These are phyloP conservation scores for Atalantia buxifolia DNA, from an alignment of 345 rosid genomes.

Conservation along the genomic window DNA sequence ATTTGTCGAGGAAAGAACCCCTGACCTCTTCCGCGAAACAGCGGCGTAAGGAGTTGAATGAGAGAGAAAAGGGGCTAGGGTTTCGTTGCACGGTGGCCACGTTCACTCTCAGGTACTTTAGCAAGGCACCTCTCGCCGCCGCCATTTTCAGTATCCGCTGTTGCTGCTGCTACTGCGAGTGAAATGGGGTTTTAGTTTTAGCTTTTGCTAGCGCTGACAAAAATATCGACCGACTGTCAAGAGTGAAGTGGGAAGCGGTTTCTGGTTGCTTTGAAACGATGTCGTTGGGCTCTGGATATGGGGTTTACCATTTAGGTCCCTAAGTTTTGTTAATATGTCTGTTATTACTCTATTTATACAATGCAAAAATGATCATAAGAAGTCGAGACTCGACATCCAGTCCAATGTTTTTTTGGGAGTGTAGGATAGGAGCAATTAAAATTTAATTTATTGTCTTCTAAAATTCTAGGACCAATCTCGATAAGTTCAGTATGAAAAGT, in stretches of 20 bases:
- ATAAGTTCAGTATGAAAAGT: no score
- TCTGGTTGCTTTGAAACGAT: neutral
- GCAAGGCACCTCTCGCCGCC: conserved; percentile 74
- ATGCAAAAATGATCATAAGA: no score
- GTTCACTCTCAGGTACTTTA: conserved; percentile 68
- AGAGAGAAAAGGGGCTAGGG: conserved; percentile 33
- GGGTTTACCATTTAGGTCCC: no score
- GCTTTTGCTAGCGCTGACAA: neutral
- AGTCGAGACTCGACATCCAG: no score
- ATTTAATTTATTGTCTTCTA: no score
- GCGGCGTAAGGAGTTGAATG: conserved; percentile 47
- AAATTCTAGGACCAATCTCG: no score
- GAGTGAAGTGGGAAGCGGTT: neutral
- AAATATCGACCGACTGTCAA: neutral
- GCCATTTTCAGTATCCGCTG: conserved; percentile 25
- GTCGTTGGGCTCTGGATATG: no score
- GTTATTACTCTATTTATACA: no score
- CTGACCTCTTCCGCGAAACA: conserved; percentile 76
- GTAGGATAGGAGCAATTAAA: no score
- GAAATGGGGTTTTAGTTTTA: neutral
- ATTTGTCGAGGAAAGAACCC: conserved; percentile 91
- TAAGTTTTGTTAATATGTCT: no score
- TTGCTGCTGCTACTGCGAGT: neutral
- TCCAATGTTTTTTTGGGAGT: no score
- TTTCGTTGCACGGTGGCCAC: conserved; percentile 31